Conservation (phyloP, 1,139 yeast genomes). For the Sugiyamaella sp. region DNA sequence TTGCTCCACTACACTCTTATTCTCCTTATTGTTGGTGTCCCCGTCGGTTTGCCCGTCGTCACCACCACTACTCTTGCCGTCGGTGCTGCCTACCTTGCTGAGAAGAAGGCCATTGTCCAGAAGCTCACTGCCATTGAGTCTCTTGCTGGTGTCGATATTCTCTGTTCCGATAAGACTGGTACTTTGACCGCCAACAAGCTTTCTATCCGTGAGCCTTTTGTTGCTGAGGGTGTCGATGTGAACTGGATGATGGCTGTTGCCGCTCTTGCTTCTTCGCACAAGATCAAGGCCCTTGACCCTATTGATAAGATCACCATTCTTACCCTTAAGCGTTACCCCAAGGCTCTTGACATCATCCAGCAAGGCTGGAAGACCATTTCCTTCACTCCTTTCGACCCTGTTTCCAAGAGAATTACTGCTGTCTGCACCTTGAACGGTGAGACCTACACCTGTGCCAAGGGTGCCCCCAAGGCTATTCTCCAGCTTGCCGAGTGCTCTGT, state of each 20-base stretch:
- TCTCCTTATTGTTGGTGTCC: slow-evolving; percentile 91
- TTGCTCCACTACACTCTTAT: slow-evolving; percentile 80
- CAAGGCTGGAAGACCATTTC: slow-evolving; percentile 89
- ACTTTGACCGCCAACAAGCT: slow-evolving; percentile 90
- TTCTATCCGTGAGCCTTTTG: slow-evolving; percentile 63
- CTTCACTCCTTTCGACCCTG: slow-evolving; percentile 98
- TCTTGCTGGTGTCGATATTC: slow-evolving; percentile 89
- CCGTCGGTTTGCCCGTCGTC: slow-evolving; percentile 95
- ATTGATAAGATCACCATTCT: slow-evolving; percentile 63
- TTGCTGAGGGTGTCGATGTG: slow-evolving; percentile 66
- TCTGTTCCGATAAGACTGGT: slow-evolving; percentile 95
- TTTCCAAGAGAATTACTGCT: slow-evolving; percentile 94
- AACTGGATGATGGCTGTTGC: slow-evolving; percentile 74
- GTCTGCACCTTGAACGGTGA: slow-evolving; percentile 96
- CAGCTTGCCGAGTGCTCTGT: slow-evolving; percentile 96
- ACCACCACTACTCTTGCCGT: slow-evolving; percentile 96
- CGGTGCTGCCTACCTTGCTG: slow-evolving; percentile 94
- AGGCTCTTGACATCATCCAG: slow-evolving; percentile 93
- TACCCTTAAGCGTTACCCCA: slow-evolving; percentile 58
- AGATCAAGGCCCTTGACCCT: slow-evolving; percentile 73
- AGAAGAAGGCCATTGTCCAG: slow-evolving; percentile 91
- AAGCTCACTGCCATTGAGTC: slow-evolving; percentile 90
- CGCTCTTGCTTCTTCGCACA: slow-evolving; percentile 70
- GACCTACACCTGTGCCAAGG: slow-evolving; percentile 94
- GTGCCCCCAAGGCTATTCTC: slow-evolving; percentile 98